phyloP scores from a whole-genome alignment of 352 stramenopile species.

The Globisporangium apiculatum region DNA sequence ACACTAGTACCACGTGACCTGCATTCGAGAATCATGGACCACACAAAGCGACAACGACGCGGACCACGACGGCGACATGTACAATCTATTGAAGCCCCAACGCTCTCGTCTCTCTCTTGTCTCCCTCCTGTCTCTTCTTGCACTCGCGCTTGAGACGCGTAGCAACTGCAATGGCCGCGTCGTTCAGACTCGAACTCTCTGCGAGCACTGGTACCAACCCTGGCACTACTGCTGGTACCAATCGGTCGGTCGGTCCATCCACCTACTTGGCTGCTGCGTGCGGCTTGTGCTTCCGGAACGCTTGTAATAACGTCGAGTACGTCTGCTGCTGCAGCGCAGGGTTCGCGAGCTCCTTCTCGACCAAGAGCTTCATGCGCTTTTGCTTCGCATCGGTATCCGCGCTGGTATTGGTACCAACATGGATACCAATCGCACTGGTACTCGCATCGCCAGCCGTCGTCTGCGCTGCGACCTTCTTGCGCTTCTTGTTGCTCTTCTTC shows the following conservation, averaged over 20 bases:
- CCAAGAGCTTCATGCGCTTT: constrained; percentile 56
- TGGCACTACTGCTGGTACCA: too few species aligned
- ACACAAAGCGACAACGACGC: too few species aligned
- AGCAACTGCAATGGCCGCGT: too few species aligned
- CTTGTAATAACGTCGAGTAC: constrained; percentile 64
- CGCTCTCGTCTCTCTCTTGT: neutral
- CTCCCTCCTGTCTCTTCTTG: neutral
- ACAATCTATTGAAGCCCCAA: constrained; percentile 15
- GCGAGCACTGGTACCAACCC: too few species aligned
- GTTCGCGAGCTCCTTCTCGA: constrained; percentile 63
- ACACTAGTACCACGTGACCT: too few species aligned
- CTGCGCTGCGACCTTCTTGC: constrained; percentile 41
- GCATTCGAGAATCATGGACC: too few species aligned
- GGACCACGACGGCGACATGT: constrained; percentile 6
- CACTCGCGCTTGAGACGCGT: neutral
- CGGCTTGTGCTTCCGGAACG: constrained; percentile 46
- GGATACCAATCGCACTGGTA: too few species aligned
- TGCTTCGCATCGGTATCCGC: constrained; percentile 22
- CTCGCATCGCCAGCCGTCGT: too few species aligned
- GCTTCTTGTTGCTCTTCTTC: constrained; percentile 61
- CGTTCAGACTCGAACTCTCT: too few species aligned
- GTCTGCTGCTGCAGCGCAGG: constrained; percentile 48
- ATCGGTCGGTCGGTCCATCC: too few species aligned
- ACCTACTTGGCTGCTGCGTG: neutral
- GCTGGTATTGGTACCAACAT: too few species aligned